Base-by-base conservation (phyloP, 352 stramenopile genomes). In the Globisporangium ultimum region DNA sequence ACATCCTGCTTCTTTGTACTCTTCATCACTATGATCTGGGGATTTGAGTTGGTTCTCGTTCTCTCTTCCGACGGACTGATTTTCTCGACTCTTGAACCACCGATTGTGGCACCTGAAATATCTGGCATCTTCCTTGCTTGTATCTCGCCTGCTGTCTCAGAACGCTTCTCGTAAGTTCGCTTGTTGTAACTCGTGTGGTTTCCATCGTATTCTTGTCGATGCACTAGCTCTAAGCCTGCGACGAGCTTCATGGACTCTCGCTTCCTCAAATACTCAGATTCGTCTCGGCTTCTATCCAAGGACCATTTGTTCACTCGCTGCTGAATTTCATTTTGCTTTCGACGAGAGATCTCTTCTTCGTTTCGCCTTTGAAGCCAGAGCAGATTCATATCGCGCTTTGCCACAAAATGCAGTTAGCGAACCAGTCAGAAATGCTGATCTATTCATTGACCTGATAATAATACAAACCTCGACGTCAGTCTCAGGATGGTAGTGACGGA, bases 191-290 rank as follows among this genome's bases (percentile, higher is more conserved):
- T 32, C 1, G 52, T 49, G 14, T 63, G 52, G 15, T 56, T 17
- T 0, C 52, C 45, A 17, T 64, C 60, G 6, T 67, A 50, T n/a
- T 73, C 58, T 24, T 63, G 43, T n/a, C 64, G 60, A 34, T 67
- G 52, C 1, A 61, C n/a, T 34, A 66, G 63, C 12, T 79, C 74
- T 5, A 89, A 69, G 4, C 74, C 76, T 20, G 69, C 76, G 15
- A 81, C 80, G 5, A 89, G 42, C 32, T 83, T 83, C 28, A 74
- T 76, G 6, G 77, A 71, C 55, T 89, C 80, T n/a, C 73, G 69
- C 62, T 87, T 89, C 22, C 80, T 67, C 2, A 91, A 57, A 42
- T 74, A 71, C 59, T 91, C 82, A 0, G 74, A 84, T 55, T 91
- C 82, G 14, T 89, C 76, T n/a, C 82, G 82, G 58, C 78, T 88